Evolutionary conservation across 371 early-diverging fungal genomes (phyloP).

Genomic region (Rhizopus arrhizus): DNA sequence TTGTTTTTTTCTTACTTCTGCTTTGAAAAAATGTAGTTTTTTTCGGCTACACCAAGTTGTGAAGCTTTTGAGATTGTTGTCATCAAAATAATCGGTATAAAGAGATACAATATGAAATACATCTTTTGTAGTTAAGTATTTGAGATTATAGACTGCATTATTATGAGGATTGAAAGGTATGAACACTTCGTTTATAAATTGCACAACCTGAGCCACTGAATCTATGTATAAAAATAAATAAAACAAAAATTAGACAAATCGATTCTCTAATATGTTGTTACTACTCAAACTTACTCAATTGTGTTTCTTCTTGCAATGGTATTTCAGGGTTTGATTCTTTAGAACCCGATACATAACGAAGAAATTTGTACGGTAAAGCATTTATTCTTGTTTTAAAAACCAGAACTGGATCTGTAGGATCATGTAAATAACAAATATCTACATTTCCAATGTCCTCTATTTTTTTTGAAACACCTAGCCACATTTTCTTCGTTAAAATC

Average conservation of each 20-base stretch:
- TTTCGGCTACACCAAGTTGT: conserved; percentile 16
- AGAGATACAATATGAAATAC: conserved; percentile 18
- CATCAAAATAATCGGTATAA: conserved; percentile 16
- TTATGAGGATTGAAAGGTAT: conserved; percentile 17
- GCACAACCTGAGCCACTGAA: conserved; percentile 23
- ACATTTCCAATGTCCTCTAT: conserved; percentile 20
- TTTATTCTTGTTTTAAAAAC: conserved; percentile 13
- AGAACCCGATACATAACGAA: too few species aligned
- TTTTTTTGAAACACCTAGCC: neutral
- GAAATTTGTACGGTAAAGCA: conserved; percentile 17
- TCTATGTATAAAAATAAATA: conserved; percentile 15
- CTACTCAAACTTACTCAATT: too few species aligned
- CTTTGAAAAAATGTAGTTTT: conserved; percentile 17
- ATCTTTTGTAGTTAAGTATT: conserved; percentile 17
- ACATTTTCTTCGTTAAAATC: conserved; percentile 11
- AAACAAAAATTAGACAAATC: too few species aligned
- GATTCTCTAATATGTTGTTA: too few species aligned
- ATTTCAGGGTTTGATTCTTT: too few species aligned
- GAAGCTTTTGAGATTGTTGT: conserved; percentile 18
- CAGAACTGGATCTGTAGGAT: conserved; percentile 23
- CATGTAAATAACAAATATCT: conserved; percentile 21
- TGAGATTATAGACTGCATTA: conserved; percentile 9
- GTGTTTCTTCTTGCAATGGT: too few species aligned
- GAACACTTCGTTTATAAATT: conserved; percentile 21
- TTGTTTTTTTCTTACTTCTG: conserved; percentile 13